Evolutionary conservation across 345 rosid species (phyloP).

Genomic region (Melastoma malabathricum): DNA sequence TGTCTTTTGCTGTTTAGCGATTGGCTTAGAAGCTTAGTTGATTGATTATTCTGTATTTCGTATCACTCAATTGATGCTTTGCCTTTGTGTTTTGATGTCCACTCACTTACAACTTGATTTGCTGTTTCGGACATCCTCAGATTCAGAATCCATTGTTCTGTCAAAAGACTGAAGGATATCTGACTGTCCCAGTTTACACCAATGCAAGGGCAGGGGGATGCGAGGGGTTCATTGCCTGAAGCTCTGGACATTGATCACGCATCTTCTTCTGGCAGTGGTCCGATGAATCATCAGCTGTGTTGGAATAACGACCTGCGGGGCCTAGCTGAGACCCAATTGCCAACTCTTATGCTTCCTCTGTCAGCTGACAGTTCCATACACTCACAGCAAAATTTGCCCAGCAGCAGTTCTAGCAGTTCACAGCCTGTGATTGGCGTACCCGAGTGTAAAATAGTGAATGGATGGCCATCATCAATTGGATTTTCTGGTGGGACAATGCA

Average conservation of each 20-base stretch:
- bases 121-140: no score
- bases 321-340: constrained; percentile 30
- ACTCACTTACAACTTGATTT: no score
- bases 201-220: constrained; percentile 84
- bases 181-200: background rate
- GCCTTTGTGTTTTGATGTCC: no score
- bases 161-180: no score
- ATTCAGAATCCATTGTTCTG: no score
- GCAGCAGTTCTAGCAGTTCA: constrained; percentile 35
- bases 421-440: constrained; percentile 25
- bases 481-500: constrained; percentile 14
- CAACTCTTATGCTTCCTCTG: constrained; percentile 34
- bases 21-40: no score
- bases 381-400: constrained; percentile 31
- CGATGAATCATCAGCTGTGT: constrained; percentile 46
- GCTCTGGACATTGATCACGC: constrained; percentile 63
- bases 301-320: constrained; percentile 42
- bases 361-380: background rate
- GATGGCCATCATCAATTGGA: constrained; percentile 26
- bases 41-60: no score
- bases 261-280: constrained; percentile 42
- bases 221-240: constrained; percentile 66
- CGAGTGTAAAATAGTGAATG: constrained; percentile 30
- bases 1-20: no score
- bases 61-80: no score